phyloP scores from a whole-genome alignment of 2,329 filamentous ascomycete species.

The Daldinia sp. region DNA sequence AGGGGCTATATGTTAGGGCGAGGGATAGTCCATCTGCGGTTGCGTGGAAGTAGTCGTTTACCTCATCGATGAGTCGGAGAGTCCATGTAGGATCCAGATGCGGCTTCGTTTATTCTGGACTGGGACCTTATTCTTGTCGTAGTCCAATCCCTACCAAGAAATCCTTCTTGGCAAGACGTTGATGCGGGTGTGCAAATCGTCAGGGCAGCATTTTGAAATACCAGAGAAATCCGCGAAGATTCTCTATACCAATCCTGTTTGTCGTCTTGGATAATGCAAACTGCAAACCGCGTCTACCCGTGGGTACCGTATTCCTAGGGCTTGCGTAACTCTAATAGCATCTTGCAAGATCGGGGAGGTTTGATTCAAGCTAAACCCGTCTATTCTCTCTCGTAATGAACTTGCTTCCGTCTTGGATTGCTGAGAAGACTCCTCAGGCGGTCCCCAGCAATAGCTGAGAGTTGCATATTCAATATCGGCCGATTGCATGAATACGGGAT shows the following conservation, averaged over 20 bases:
- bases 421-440: not conserved
- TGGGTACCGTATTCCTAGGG: slow-evolving; percentile 19
- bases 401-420: slow-evolving; percentile 12
- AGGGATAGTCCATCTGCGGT: not conserved
- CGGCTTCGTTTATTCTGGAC: not conserved
- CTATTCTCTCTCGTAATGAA: slow-evolving; percentile 2
- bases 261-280: slow-evolving; percentile 32
- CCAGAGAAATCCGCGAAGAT: slow-evolving; percentile 18
- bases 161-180: slow-evolving; percentile 16
- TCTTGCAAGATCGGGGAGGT: not conserved
- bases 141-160: slow-evolving; percentile 2
- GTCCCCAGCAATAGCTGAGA: slow-evolving; percentile 18
- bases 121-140: not conserved
- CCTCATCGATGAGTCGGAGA: slow-evolving; percentile 6
- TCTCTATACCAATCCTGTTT: slow-evolving; percentile 22
- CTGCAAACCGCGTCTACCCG: slow-evolving; percentile 31
- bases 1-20: not conserved
- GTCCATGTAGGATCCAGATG: slow-evolving; percentile 20
- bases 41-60: not conserved
- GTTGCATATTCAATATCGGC: slow-evolving; percentile 4
- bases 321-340: slow-evolving; percentile 7
- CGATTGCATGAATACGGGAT: not conserved
- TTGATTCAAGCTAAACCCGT: not conserved
- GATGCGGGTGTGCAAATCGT: slow-evolving; percentile 18
- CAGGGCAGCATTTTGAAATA: slow-evolving; percentile 12